Percentiles rank a stretch among this genome's conserved stretches.
These are phyloP conservation scores for Ophiostoma quercus DNA, from an alignment of 2,329 filamentous ascomycete genomes.

Conservation along the genomic window DNA sequence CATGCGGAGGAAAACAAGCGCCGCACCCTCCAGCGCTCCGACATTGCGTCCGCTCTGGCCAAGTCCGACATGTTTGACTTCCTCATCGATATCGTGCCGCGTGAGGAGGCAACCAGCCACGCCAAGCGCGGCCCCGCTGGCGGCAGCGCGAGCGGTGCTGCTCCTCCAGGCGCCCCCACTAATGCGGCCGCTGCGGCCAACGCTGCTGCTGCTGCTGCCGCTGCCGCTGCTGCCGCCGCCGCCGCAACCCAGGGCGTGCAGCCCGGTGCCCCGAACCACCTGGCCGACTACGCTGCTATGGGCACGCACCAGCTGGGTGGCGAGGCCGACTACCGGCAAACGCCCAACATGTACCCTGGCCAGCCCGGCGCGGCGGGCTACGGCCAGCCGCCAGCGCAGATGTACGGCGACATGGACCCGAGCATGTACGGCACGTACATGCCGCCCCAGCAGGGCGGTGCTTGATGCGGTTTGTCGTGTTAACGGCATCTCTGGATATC, in stretches of 20 bases:
- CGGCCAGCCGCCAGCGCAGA: conserved; percentile 69
- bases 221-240: conserved; percentile 27
- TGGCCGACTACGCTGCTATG: conserved; percentile 54
- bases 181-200: conserved; percentile 43
- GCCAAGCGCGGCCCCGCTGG: conserved; percentile 66
- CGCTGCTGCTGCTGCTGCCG: conserved; percentile 24
- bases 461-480: neutral
- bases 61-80: conserved; percentile 99
- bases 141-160: conserved; percentile 32
- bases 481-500: conserved; percentile 1
- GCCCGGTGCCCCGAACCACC: conserved; percentile 49
- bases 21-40: conserved; percentile 86
- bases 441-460: conserved; percentile 61
- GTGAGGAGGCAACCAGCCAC: conserved; percentile 83
- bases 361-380: conserved; percentile 69
- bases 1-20: conserved; percentile 99
- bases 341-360: conserved; percentile 73
- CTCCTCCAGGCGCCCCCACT: conserved; percentile 42
- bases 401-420: conserved; percentile 72
- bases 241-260: conserved; percentile 41
- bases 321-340: conserved; percentile 74
- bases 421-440: conserved; percentile 82
- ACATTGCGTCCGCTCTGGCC: conserved; percentile 89
- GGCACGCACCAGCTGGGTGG: conserved; percentile 58
- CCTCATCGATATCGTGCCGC: conserved; percentile 94